Base-by-base conservation (phyloP, 2,329 filamentous ascomycete species). In the Harringtonia aguacate region DNA sequence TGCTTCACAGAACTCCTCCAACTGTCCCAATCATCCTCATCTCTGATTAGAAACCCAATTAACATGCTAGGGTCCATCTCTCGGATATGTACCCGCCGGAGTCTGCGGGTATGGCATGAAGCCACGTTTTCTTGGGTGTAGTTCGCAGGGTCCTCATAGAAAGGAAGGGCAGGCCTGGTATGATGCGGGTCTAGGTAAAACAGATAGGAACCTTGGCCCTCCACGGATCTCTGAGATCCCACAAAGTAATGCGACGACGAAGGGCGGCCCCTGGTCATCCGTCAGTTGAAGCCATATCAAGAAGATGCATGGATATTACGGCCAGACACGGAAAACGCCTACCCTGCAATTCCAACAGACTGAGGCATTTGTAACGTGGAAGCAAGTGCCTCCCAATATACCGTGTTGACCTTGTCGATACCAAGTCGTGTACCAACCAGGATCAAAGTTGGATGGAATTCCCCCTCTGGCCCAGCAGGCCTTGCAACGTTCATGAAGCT, bases 41-140 rank as follows among this genome's bases (percentile, higher is more conserved):
- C 78, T 34, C 73, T 76, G 49, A 98, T 88, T 30, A 98, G 66
- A 56, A 97, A 97, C 5, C 87, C 90, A 51, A 98, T 86, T 35
- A 98, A 67, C 92, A 98, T 98, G 57, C 88, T 95, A 0, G 92
- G 92, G 56, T 98, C 92, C 86, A 98, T 92, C 57, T 97, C 89
- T 47, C 80, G 79, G 39, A 98, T 74, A 53, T 92, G 82, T 27
- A 98, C 72, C 45, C 84, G 77, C 31, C 90, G 79, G 17, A 98
- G 66, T 39, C 90, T 81, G 41, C 86, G 77, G 1, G 89, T 97
- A 59, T 98, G 90, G 56, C 87, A 95, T 1, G 84, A 84, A 44
- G 82, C 76, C 15, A 95, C 60, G 46, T 97, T 88, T 53, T 86
- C 82, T 8, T 68, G 56, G 0, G 79, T 79, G 56, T 88, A 86